Base-by-base conservation (phyloP, 257 asterid genomes). In the Fraxinus americana region DNA sequence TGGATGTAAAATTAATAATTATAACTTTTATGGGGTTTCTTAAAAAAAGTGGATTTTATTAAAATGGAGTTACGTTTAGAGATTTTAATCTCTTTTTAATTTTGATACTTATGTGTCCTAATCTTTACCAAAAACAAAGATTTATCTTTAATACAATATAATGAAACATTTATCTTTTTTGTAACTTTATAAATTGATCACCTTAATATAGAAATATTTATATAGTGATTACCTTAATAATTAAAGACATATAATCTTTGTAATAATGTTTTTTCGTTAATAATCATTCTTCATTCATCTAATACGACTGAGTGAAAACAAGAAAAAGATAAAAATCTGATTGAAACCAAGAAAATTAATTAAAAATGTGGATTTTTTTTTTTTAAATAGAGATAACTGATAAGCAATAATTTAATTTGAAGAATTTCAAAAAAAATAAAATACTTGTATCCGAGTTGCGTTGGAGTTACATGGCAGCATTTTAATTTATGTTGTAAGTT, bases 1-100 rank as follows among this genome's bases (percentile, higher is more conserved):
- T 72, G 73, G 30, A 30, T 67, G 77, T 70, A 67, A 67, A 71
- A 71, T 70, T 71, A 3, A 29, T 29, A 29, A 71, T 32, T 43
- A 7, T 30, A 2, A 43, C 34, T 6, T 36, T 75, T 38, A 76
- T 19, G 19, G 67, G 45, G n/a, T 39, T 75, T 70, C 73, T 69
- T 25, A 70, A 41, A 48, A n/a, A 71, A 70, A 14, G 52, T 34
- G 68, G 68, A 38, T 48, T 19, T 59, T 38, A 43, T 70, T 35
- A 17, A 68, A 29, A 77, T 23, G 70, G 43, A 69, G 35, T 9
- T 25, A 43, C 39, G 13, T 6, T 36, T 4, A 2, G 21, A 9
- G 9, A 1, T 17, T 52, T 52, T 52, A n/a, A n/a, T n/a, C n/a
- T n/a, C n/a, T n/a, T n/a, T n/a, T n/a, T n/a, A 4, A 52, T 52